Base-by-base conservation (phyloP, 306 rosid species). In the Purshia tridentata region DNA sequence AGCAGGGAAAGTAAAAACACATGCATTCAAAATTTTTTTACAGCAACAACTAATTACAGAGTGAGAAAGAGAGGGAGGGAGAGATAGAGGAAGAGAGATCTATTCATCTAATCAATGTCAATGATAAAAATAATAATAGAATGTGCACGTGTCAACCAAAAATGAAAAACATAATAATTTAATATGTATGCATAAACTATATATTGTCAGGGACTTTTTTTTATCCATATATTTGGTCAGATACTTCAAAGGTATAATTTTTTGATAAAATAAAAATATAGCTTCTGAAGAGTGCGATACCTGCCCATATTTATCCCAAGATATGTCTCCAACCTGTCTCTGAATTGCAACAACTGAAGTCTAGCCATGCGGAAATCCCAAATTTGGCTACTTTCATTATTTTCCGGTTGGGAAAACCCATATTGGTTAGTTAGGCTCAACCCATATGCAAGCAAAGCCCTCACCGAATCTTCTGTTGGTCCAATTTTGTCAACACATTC, bases 231-330 rank as follows among this genome's bases (percentile, higher is more conserved):
- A 29, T 29, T 29, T 29, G 35, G 35, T 29, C 35, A 29, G 35
- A 29, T 29, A 29, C 35, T 29, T 29, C 35, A 29, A 29, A 29
- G 35, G 22, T 18, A 53, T 7, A 39, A 39, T 40, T 6, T 39
- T 39, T 37, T 1, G 14, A 22, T 16, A 6, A 1, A 4, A 14
- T 13, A 9, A 61, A 61, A 16, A 61, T 18, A 48, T 49, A 80
- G 72, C 69, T 77, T 70, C 69, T 16, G 68, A 54, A 18, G 65
- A 55, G 55, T 70, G 54, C 23, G 12, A 45, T 88, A 91, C 99
- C 99, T 94, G 90, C 97, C 99, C 99, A 91, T 94, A 79, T 91
- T 94, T 84, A 94, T 86, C 79, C 99, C 99, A 16, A 94, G 90
- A 83, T 76, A 91, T 41, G 99, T 94, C 84, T 89, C 99, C 86